phyloP scores from a whole-genome alignment of 441 rosid genomes.

The Populus tomentosa region DNA sequence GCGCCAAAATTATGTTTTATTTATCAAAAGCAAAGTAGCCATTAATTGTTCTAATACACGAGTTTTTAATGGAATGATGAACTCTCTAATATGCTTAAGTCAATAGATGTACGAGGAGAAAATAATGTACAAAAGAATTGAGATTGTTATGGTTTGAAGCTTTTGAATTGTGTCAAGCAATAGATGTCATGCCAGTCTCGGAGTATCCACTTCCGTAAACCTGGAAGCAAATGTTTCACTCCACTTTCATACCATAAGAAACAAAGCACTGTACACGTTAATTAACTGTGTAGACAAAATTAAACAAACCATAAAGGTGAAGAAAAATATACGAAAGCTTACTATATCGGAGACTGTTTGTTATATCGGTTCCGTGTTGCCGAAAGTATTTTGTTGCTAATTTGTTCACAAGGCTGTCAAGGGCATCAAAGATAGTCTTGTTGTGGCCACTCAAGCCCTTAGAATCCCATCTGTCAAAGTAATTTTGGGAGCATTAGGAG shows the following conservation, averaged over 20 bases:
- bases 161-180: slow-evolving; percentile 51
- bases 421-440: slow-evolving; percentile 45
- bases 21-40: too few species aligned
- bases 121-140: too few species aligned
- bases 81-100: too few species aligned
- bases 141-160: too few species aligned
- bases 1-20: too few species aligned
- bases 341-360: slow-evolving; percentile 36
- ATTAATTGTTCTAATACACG: too few species aligned
- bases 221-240: slow-evolving; percentile 56
- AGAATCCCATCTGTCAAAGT: slow-evolving; percentile 48
- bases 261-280: not conserved
- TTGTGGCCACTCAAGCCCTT: slow-evolving; percentile 38
- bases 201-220: slow-evolving; percentile 59
- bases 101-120: too few species aligned
- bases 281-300: not conserved
- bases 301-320: not conserved
- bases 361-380: slow-evolving; percentile 32
- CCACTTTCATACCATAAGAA: slow-evolving; percentile 39
- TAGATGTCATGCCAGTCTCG: slow-evolving; percentile 44
- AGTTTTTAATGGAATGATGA: too few species aligned
- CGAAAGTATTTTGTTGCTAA: slow-evolving; percentile 23
- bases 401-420: slow-evolving; percentile 39
- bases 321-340: slow-evolving; percentile 3
- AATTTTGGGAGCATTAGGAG: not conserved